A percentile compares a stretch with the other conserved stretches of the same genome.
Conservation (phyloP, 345 rosid genomes). For the Arabis hirsuta region DNA sequence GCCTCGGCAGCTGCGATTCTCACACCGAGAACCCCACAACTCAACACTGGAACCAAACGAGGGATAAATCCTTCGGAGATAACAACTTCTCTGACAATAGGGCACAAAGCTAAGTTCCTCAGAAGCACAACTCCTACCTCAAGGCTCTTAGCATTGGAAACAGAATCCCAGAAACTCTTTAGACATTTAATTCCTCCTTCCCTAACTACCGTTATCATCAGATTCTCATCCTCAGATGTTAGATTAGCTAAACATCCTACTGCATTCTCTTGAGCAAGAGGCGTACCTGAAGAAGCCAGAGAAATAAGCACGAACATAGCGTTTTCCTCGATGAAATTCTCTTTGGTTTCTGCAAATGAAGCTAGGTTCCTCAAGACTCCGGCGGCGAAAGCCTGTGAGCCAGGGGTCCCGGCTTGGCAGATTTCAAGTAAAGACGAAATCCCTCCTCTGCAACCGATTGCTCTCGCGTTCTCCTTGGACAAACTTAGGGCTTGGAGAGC, state of each 20-base stretch:
- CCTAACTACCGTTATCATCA: constrained; percentile 63
- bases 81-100: constrained; percentile 64
- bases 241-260: constrained; percentile 77
- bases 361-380: constrained; percentile 84
- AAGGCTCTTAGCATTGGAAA: constrained; percentile 53
- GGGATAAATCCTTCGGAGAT: constrained; percentile 64
- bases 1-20: constrained; percentile 80
- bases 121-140: constrained; percentile 68
- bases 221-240: constrained; percentile 55
- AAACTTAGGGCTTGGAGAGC: constrained; percentile 72
- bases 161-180: constrained; percentile 82
- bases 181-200: constrained; percentile 76
- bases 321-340: constrained; percentile 76
- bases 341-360: constrained; percentile 56
- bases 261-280: constrained; percentile 76
- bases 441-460: constrained; percentile 87
- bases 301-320: constrained; percentile 63
- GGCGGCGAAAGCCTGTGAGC: constrained; percentile 82
- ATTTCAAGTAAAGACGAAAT: constrained; percentile 79
- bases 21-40: constrained; percentile 66
- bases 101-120: constrained; percentile 57
- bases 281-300: constrained; percentile 73
- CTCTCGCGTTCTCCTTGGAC: constrained; percentile 82
- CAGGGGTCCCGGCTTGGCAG: constrained; percentile 83
- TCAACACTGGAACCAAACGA: constrained; percentile 57